These are phyloP conservation scores for Cercospora brassicicola DNA, from an alignment of 2,329 filamentous ascomycete species.

Conservation along the genomic window DNA sequence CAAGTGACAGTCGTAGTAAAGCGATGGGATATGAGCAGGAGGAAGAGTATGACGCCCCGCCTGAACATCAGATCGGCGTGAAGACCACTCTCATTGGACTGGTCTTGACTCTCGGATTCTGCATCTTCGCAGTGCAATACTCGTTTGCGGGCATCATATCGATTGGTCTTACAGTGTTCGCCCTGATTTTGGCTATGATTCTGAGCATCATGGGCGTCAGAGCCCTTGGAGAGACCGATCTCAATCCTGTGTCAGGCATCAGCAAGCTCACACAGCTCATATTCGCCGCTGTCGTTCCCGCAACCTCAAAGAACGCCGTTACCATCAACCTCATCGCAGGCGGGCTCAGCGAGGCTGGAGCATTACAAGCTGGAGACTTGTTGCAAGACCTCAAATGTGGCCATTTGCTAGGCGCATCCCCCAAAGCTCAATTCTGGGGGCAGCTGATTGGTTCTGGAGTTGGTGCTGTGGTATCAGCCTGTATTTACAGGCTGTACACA, in stretches of 20 bases:
- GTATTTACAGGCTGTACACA: slow-evolving; percentile 87
- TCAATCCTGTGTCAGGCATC: slow-evolving; percentile 95
- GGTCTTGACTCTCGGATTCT: slow-evolving; percentile 72
- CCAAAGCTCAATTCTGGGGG: slow-evolving; percentile 94
- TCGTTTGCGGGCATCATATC: slow-evolving; percentile 84
- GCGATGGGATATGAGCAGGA: slow-evolving; percentile 28
- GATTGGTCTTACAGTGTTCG: slow-evolving; percentile 77
- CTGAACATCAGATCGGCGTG: slow-evolving; percentile 75
- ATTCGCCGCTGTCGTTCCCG: slow-evolving; percentile 85
- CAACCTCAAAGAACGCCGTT: slow-evolving; percentile 78
- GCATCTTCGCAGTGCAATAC: slow-evolving; percentile 75
- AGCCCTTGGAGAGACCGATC: slow-evolving; percentile 75
- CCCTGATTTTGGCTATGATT: slow-evolving; percentile 72
- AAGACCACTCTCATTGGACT: slow-evolving; percentile 73
- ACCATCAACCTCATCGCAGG: slow-evolving; percentile 93
- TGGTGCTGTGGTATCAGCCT: slow-evolving; percentile 80
- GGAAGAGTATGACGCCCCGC: slow-evolving; percentile 72
- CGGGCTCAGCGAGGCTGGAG: slow-evolving; percentile 80
- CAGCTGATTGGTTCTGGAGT: slow-evolving; percentile 87
- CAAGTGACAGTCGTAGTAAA: slow-evolving; percentile 13
- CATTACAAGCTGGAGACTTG: slow-evolving; percentile 90
- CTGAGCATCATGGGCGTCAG: slow-evolving; percentile 65
- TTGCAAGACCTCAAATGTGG: slow-evolving; percentile 98
- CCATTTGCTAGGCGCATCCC: slow-evolving; percentile 85
- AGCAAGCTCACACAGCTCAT: slow-evolving; percentile 94